Percentiles rank a stretch among this genome's conserved stretches.
Evolutionary conservation across 2,329 filamentous ascomycete genomes (phyloP).

Genomic region (Dactylellina parvicollis): DNA sequence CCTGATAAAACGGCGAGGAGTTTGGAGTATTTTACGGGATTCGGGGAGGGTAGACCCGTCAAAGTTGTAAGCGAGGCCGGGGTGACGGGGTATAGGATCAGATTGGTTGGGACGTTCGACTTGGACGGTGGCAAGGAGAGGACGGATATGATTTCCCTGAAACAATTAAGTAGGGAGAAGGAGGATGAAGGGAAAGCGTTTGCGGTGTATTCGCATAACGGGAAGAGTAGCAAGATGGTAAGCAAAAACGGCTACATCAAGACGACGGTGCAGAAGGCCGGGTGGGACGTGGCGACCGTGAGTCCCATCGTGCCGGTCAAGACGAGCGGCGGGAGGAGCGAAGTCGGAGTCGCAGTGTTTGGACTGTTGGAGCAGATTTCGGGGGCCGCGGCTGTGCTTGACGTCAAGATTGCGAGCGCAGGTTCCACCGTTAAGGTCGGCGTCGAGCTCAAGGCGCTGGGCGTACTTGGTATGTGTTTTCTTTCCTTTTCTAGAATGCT

Average conservation of each 20-base stretch:
- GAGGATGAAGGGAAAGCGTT: not conserved
- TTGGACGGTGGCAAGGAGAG: constrained; percentile 33
- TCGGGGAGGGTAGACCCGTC: constrained; percentile 11
- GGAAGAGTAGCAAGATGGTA: constrained; percentile 10
- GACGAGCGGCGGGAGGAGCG: constrained; percentile 5
- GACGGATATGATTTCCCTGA: constrained; percentile 42
- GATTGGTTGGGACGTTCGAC: constrained; percentile 29
- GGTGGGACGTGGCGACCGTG: constrained; percentile 29
- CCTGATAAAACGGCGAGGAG: constrained; percentile 8
- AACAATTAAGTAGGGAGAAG: not conserved
- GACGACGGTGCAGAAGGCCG: constrained; percentile 24
- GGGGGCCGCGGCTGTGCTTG: constrained; percentile 26
- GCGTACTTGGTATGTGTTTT: constrained; percentile 48
- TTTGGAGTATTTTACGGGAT: constrained; percentile 28
- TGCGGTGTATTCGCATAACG: constrained; percentile 34
- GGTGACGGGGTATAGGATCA: constrained; percentile 23
- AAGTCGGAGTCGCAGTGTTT: constrained; percentile 34
- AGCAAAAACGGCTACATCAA: constrained; percentile 24
- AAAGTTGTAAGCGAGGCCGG: constrained; percentile 14
- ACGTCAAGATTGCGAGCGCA: constrained; percentile 22
- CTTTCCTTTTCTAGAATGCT: too few species aligned
- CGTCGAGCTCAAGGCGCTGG: constrained; percentile 47
- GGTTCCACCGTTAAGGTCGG: constrained; percentile 43
- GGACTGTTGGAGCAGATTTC: constrained; percentile 48
- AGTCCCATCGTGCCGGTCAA: constrained; percentile 33